Evolutionary conservation across 2,329 filamentous ascomycete species (phyloP).

Genomic region (Ceratocystis smalleyi): DNA sequence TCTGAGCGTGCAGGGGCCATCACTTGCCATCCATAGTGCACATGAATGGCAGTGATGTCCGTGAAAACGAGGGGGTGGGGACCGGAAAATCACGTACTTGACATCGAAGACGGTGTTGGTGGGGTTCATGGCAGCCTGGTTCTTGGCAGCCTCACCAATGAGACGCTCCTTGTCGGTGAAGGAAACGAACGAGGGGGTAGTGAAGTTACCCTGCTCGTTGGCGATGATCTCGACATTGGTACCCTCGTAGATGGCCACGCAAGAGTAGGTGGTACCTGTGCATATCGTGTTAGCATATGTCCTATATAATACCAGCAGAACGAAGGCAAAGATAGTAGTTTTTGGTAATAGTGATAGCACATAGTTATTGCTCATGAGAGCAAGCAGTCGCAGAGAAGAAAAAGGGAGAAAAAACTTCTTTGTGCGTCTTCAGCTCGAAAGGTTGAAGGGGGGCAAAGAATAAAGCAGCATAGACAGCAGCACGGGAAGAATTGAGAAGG

Average conservation of each 20-base stretch:
- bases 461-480: constrained; percentile 16
- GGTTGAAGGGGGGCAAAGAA: constrained; percentile 6
- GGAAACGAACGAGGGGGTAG: constrained; percentile 95
- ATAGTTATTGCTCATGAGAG: neutral
- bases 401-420: constrained; percentile 1
- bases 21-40: neutral
- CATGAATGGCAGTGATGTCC: neutral
- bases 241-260: constrained; percentile 98
- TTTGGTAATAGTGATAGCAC: neutral
- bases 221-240: constrained; percentile 99
- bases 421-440: constrained; percentile 6
- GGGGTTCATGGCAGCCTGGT: constrained; percentile 99
- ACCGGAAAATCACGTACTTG: constrained; percentile 49
- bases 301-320: no score
- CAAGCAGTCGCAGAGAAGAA: neutral
- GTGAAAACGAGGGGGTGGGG: neutral
- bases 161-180: constrained; percentile 98
- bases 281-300: constrained; percentile 13
- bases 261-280: constrained; percentile 96
- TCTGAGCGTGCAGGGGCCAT: neutral
- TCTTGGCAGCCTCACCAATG: constrained; percentile 99
- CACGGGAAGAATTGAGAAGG: constrained; percentile 5
- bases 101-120: constrained; percentile 97
- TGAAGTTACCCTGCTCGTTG: constrained; percentile 99
- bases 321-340: neutral